These are phyloP conservation scores for Kurtzmaniella quercitrusa DNA, from an alignment of 1,139 yeast species.

Conservation along the genomic window DNA sequence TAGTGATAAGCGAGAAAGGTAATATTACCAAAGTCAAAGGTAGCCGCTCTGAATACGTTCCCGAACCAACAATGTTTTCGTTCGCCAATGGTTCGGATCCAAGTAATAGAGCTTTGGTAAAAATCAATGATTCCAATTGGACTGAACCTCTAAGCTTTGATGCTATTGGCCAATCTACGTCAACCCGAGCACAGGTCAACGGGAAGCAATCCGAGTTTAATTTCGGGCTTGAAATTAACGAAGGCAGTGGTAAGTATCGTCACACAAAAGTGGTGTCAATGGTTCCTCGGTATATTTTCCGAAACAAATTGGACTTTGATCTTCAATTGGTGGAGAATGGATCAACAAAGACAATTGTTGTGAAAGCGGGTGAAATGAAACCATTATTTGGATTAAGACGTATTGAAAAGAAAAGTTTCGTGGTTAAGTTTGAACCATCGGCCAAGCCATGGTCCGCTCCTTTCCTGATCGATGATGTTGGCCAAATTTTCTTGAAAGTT, in stretches of 20 bases:
- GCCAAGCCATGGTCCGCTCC: conserved; percentile 83
- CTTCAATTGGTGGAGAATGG: conserved; percentile 71
- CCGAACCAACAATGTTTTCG: conserved; percentile 77
- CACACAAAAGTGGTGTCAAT: conserved; percentile 74
- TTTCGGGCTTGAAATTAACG: conserved; percentile 70
- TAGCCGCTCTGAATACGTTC: not conserved
- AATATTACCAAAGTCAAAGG: conserved; percentile 27
- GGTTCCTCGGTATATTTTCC: conserved; percentile 77
- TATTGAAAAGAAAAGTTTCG: conserved; percentile 47
- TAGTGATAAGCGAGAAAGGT: conserved; percentile 54
- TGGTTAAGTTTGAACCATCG: conserved; percentile 55
- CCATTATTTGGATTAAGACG: conserved; percentile 68
- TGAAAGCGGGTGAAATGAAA: conserved; percentile 45
- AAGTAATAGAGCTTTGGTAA: conserved; percentile 65
- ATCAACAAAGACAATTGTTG: conserved; percentile 39
- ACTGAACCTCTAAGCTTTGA: conserved; percentile 80
- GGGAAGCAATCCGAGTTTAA: conserved; percentile 65
- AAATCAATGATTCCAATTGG: conserved; percentile 70
- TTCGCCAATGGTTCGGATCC: conserved; percentile 58
- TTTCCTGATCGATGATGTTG: conserved; percentile 77
- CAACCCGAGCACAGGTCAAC: conserved; percentile 54
- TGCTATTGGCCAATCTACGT: conserved; percentile 81
- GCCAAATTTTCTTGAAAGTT: conserved; percentile 72
- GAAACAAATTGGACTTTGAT: conserved; percentile 55
- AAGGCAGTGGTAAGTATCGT: conserved; percentile 85